Conservation (phyloP, 768 basidiomycete species). For the Coprinopsis sp. region DNA sequence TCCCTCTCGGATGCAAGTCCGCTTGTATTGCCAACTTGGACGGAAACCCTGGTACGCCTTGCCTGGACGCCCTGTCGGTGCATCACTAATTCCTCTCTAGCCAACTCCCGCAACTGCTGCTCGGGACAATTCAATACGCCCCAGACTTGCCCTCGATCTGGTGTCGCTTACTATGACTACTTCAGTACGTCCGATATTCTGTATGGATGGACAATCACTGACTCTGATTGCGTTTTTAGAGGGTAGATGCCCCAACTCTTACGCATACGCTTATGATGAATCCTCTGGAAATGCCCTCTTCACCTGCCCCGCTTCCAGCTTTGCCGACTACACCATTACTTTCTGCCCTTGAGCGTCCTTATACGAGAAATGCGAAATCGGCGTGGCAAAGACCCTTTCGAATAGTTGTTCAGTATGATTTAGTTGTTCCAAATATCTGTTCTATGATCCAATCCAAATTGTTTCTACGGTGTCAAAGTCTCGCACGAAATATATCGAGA, state of each 20-base stretch:
- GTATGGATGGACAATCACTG: not conserved
- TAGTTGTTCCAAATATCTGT: too few species aligned
- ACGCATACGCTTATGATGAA: constrained; percentile 56
- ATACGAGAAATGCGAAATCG: too few species aligned
- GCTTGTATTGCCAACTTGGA: constrained; percentile 46
- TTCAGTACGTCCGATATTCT: constrained; percentile 14
- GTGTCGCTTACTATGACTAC: constrained; percentile 26
- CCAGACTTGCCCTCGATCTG: constrained; percentile 44
- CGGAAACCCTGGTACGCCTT: constrained; percentile 32
- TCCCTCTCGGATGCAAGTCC: constrained; percentile 56
- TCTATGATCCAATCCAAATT: too few species aligned
- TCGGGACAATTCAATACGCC: constrained; percentile 49
- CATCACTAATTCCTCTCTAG: constrained; percentile 20
- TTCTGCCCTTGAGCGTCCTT: constrained; percentile 48
- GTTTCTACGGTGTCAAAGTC: too few species aligned
- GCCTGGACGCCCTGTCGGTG: constrained; percentile 7
- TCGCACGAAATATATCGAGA: too few species aligned
- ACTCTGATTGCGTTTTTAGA: not conserved
- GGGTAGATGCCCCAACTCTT: constrained; percentile 39
- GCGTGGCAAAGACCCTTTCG: too few species aligned
- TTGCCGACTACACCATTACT: constrained; percentile 46
- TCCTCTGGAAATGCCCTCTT: constrained; percentile 45
- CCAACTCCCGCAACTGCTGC: constrained; percentile 63
- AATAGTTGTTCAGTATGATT: too few species aligned
- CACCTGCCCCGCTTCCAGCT: constrained; percentile 38